Percentiles rank a stretch among this genome's conserved stretches.
Evolutionary conservation across 345 rosid species (phyloP).

Genomic region (Salix udensis): DNA sequence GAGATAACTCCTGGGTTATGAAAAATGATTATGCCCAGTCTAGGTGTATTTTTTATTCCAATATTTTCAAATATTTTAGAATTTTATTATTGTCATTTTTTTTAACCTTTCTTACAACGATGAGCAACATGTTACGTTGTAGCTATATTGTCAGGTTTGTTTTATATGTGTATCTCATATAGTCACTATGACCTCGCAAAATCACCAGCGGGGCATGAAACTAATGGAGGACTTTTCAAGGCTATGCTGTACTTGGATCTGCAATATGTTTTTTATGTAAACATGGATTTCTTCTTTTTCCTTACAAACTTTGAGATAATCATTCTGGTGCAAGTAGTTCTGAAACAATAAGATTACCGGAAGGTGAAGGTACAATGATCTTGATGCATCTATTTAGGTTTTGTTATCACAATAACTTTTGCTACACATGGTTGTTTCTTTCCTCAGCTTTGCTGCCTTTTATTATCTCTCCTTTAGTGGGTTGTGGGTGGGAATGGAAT

Average conservation of each 20-base stretch:
- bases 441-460: neutral
- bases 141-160: constrained; percentile 17
- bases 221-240: constrained; percentile 1
- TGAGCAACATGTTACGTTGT: constrained; percentile 17
- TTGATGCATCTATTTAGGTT: constrained; percentile 25
- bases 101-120: constrained; percentile 8
- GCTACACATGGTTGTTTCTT: neutral
- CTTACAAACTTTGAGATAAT: constrained; percentile 15
- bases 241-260: neutral
- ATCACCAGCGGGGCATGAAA: constrained; percentile 11
- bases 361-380: constrained; percentile 7
- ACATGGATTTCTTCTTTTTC: constrained; percentile 14
- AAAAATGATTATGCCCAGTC: constrained; percentile 25
- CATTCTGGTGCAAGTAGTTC: constrained; percentile 14
- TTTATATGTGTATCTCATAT: constrained; percentile 10
- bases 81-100: constrained; percentile 28
- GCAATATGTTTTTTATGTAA: neutral
- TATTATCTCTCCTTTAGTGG: neutral
- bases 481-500: constrained; percentile 5
- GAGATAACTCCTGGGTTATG: constrained; percentile 36
- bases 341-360: constrained; percentile 14
- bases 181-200: constrained; percentile 21
- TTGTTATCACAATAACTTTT: constrained; percentile 3
- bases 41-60: constrained; percentile 22
- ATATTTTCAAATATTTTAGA: constrained; percentile 26